These are phyloP conservation scores for Diaporthe aspalathi DNA, from an alignment of 2,329 filamentous ascomycete species.

Conservation along the genomic window DNA sequence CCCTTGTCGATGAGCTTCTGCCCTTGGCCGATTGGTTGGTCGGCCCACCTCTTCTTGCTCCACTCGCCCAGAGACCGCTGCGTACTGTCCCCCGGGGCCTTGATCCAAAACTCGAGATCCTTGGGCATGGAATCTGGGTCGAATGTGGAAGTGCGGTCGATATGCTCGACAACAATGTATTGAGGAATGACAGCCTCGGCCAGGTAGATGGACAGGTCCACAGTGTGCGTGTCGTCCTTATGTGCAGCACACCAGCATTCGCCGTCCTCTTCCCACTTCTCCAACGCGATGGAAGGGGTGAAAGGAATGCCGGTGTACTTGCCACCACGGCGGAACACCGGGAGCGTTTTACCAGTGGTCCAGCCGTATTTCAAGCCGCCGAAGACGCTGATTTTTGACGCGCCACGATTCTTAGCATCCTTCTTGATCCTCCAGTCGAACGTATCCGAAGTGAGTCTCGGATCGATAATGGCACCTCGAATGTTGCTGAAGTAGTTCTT, in stretches of 20 bases:
- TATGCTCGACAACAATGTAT: slow-evolving; percentile 79
- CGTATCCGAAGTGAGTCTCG: slow-evolving; percentile 68
- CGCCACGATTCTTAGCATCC: slow-evolving; percentile 43
- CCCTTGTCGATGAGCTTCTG: slow-evolving; percentile 49
- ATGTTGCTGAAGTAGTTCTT: slow-evolving; percentile 80
- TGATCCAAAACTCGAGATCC: slow-evolving; percentile 77
- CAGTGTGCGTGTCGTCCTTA: slow-evolving; percentile 61
- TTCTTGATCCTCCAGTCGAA: slow-evolving; percentile 52
- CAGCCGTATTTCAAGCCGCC: slow-evolving; percentile 41
- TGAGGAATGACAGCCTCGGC: slow-evolving; percentile 71
- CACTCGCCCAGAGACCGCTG: slow-evolving; percentile 57
- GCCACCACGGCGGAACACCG: slow-evolving; percentile 43
- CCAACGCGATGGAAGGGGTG: slow-evolving; percentile 68
- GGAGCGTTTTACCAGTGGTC: slow-evolving; percentile 34
- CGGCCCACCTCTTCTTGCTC: slow-evolving; percentile 55
- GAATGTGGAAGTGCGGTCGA: slow-evolving; percentile 69
- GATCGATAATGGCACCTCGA: slow-evolving; percentile 74
- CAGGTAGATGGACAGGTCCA: slow-evolving; percentile 74
- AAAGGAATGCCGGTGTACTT: slow-evolving; percentile 40
- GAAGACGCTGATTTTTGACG: slow-evolving; percentile 33
- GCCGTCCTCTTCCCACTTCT: slow-evolving; percentile 79
- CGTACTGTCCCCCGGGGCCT: slow-evolving; percentile 60
- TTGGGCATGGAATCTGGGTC: slow-evolving; percentile 72
- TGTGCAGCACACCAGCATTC: slow-evolving; percentile 87
- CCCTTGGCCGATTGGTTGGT: slow-evolving; percentile 39